Evolutionary conservation across 345 rosid genomes (phyloP), one percentile per base, ranked within the genome.

Genomic region (Jatropha curcas): DNA sequence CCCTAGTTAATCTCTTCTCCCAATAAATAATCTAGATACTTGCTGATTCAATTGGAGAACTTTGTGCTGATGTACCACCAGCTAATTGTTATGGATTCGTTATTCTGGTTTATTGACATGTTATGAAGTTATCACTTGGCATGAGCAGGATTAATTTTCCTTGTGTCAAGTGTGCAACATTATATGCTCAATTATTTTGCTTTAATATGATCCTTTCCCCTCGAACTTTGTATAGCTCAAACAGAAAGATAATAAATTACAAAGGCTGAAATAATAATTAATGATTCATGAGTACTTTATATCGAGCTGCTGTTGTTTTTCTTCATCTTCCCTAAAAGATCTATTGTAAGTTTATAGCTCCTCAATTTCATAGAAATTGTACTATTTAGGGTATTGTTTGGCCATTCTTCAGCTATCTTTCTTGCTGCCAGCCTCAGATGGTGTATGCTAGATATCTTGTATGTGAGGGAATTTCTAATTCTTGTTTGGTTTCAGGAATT

Each of bases 401-500:
- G 27, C 34, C 74, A 70, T 57, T 25, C 17, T 27, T 57, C 19
- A 8, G 17, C 11, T 57, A n/a, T 27, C 31, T 59, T 31, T 56
- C 16, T 31, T 35, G 6, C 58, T 41, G n/a, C 55, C 46, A 20
- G 9, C 4, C 67, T 35, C 17, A 20, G 13, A 24, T 63, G 41
- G 17, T 34, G 51, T 71, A n/a, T 24, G 19, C 69, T 39, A 31
- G n/a, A 51, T 27, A 16, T 56, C 24, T 56, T 33, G 48, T 39
- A 7, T 27, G 7, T 35, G 0, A 52, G 63, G 16, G 14, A 41
- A 56, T 30, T 65, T 72, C 61, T 70, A 28, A 13, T 55, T 68
- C 33, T 45, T 31, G 52, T 74, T 77, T 72, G 12, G 34, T 60
- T 76, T 65, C 88, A 89, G 93, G 86, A 83, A 79, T 67, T 79